A percentile compares a stretch with the other conserved stretches of the same genome.
Evolutionary conservation across 306 rosid species (phyloP).

Genomic region (peach (Prunus persica)): DNA sequence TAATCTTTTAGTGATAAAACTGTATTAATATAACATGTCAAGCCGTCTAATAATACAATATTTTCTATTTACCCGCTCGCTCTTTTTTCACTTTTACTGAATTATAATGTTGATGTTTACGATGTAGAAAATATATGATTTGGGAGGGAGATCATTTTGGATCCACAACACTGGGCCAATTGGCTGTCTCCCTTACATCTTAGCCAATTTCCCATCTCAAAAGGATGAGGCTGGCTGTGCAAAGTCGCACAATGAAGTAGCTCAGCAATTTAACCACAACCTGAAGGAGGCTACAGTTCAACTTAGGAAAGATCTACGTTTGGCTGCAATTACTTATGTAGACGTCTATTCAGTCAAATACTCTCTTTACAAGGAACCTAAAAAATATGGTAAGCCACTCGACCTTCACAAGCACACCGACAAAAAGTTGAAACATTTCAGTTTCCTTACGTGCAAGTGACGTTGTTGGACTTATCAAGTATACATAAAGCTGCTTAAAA

Average conservation of each 20-base stretch:
- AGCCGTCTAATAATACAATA: not conserved
- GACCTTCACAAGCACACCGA: not conserved
- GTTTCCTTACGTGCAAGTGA: too few relatives aligned
- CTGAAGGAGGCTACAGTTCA: slow-evolving; percentile 42
- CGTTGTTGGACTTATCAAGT: too few relatives aligned
- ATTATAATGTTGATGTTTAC: not conserved
- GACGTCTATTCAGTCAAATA: slow-evolving; percentile 37
- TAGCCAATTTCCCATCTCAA: slow-evolving; percentile 12
- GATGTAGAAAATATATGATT: slow-evolving; percentile 32
- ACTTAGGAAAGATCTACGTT: slow-evolving; percentile 44
- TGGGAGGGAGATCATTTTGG: slow-evolving; percentile 56
- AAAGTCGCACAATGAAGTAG: slow-evolving; percentile 45
- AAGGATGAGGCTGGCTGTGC: slow-evolving; percentile 52
- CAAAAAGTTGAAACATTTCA: too few relatives aligned
- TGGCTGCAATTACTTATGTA: slow-evolving; percentile 49
- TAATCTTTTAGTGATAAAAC: too few relatives aligned
- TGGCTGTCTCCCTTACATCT: slow-evolving; percentile 44
- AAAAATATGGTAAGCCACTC: slow-evolving; percentile 38
- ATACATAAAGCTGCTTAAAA: not conserved
- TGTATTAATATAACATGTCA: too few relatives aligned
- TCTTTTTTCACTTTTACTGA: not conserved
- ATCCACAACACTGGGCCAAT: slow-evolving; percentile 72
- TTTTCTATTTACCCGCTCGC: too few relatives aligned
- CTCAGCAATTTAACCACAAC: slow-evolving; percentile 39
- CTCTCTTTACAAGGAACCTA: slow-evolving; percentile 30